Evolutionary conservation across 176 grass and related monocot species (phyloP), one percentile per base, ranked within the genome.

Genomic region (Poa annua): DNA sequence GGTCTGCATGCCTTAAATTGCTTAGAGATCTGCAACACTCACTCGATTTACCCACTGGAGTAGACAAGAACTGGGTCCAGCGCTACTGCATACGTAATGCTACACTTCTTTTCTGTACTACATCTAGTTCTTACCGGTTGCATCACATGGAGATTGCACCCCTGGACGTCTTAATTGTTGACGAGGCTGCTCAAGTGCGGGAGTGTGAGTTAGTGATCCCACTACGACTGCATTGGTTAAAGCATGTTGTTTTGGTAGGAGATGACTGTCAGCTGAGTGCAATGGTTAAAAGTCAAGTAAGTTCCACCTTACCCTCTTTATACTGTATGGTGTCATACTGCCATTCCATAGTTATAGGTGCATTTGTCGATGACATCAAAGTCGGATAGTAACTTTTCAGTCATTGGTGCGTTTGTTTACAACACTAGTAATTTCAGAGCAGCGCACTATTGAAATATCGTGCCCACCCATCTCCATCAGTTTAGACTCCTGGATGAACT

Each of bases 171-270:
- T 81, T 97, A 77, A 87, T 97, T 73, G 87, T 97, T 78, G 92
- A 97, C 16, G 95, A 97, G 69, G 92, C 92, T 67, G 90, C 95
- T 11, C 92, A 97, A 68, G 79, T 92, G 15, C 94, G 75, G 47
- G 94, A 94, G 62, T 94, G 92, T 52, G 94, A 97, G 80, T 89
- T 91, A 25, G 13, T 89, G 16, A 97, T 97, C 14, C 95, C 90
- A 9, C 67, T 97, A 33, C 84, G 78, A 38, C 66, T 97, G 52
- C 13, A 74, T 83, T 61, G 68, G 66, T 44, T 97, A 26, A 94
- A 89, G 80, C 84, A 91, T 84, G 88, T 85, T 80, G 47, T 97
- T 89, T 75, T 97, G 54, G 92, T 97, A 11, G 95, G 95, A 14
- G 90, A 97, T 86, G 90, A 91, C 75, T 78, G 80, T 53, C 95